Evolutionary conservation across 148 eudicot genomes (phyloP), one percentile per base, ranked within the genome.

Genomic region (Tetragonia tetragonoides): DNA sequence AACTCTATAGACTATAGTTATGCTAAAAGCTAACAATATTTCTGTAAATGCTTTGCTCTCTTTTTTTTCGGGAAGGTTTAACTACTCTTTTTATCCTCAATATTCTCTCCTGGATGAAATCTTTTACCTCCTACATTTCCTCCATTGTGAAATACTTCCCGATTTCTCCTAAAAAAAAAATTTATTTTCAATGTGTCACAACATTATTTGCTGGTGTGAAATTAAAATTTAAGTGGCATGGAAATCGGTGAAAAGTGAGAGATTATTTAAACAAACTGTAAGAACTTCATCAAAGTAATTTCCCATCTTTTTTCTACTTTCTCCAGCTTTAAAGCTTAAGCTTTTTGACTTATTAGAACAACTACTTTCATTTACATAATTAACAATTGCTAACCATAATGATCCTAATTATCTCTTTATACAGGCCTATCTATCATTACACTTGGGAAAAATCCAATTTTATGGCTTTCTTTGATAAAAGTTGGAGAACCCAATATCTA

Each of bases 271-370:
- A 69, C 23, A 54, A 53, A 37, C 3, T 10, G 37, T 21, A 39
- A 67, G 41, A 21, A 56, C 15, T 18, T 23, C 39, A 67, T 66
- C 66, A 69, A 70, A 70, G 56, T 40, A 59, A 68, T 42, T 14
- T 23, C 42, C 53, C 53, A 28, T 2, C 44, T 28, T 60, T 44
- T 70, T 18, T 77, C 44, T 41, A 14, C 74, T 77, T 77, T 77
- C 38, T 69, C n/a, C 74, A 68, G 74, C 80, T 77, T 77, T 69
- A 68, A 47, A 54, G 34, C 59, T 76, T 70, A 46, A 69, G 70
- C 80, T 60, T 78, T 78, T 70, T 70, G 80, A 78, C 80, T 78
- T 16, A 56, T 18, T 54, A 68, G 38, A 66, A 42, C 60, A 38
- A 75, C 57, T 65, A 37, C 34, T 63, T 37, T 39, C 18, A 16